Percentiles rank a stretch among this genome's conserved stretches.
phyloP scores from a whole-genome alignment of 139 green algal species.

The Medakamo hakoo region DNA sequence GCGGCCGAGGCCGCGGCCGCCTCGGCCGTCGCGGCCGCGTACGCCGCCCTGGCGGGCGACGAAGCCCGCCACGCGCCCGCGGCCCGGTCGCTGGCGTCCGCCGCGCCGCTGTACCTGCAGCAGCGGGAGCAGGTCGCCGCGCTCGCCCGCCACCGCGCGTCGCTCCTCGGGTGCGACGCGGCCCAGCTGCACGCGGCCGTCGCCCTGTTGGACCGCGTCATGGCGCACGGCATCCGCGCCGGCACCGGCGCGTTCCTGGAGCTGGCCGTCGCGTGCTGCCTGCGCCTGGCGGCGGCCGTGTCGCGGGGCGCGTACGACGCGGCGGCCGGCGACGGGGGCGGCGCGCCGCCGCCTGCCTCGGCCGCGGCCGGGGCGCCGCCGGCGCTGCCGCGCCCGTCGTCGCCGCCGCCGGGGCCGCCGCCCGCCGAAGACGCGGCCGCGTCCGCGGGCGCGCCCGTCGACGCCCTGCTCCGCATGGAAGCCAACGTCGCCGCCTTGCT shows the following conservation, averaged over 20 bases:
- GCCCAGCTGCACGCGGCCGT: constrained; percentile 39
- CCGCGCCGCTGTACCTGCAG: neutral
- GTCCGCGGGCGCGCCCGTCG: neutral
- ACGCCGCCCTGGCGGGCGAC: neutral
- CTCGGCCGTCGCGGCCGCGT: neutral
- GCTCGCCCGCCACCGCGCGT: constrained; percentile 2
- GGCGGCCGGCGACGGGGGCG: neutral
- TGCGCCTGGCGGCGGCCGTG: constrained; percentile 17
- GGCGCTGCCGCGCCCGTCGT: neutral
- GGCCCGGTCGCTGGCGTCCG: neutral
- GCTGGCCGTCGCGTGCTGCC: constrained; percentile 13
- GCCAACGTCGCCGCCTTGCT: constrained; percentile 15
- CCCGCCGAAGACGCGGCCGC: neutral
- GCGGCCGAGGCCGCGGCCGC: neutral
- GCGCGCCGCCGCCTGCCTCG: neutral
- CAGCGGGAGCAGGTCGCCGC: neutral
- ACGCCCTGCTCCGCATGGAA: constrained; percentile 17
- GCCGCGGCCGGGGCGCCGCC: neutral
- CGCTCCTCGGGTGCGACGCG: constrained; percentile 17
- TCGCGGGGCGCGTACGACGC: neutral
- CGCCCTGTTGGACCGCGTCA: constrained; percentile 44
- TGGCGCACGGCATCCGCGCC: constrained; percentile 14
- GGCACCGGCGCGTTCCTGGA: constrained; percentile 6
- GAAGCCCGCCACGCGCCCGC: neutral
- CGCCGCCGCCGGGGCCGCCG: constrained; percentile 14